phyloP scores from a whole-genome alignment of 208 protist genomes.

The Trichomonas gallinae region DNA sequence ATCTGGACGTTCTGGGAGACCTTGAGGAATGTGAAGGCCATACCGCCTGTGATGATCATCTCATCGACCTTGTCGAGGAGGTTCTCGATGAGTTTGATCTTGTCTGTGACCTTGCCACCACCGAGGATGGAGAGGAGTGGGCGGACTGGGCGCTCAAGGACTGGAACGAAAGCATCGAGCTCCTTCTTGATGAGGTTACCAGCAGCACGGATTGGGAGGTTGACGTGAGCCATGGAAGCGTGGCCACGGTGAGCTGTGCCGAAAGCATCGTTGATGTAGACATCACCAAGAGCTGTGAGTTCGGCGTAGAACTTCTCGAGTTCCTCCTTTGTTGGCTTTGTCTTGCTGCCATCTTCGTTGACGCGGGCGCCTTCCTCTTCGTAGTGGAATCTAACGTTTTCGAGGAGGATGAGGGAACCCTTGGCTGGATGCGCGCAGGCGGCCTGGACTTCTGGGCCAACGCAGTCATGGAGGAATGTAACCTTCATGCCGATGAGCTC shows the following conservation, averaged over 20 bases:
- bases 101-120: slow-evolving; percentile 87
- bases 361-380: slow-evolving; percentile 59
- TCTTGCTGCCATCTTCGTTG: slow-evolving; percentile 47
- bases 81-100: slow-evolving; percentile 96
- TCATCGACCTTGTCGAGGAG: slow-evolving; percentile 81
- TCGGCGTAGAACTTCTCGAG: slow-evolving; percentile 56
- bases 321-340: slow-evolving; percentile 31
- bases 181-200: slow-evolving; percentile 96
- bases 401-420: slow-evolving; percentile 82
- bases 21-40: too few species aligned
- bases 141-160: slow-evolving; percentile 50
- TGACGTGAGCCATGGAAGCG: slow-evolving; percentile 60
- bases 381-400: slow-evolving; percentile 95
- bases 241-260: slow-evolving; percentile 93
- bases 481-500: neutral
- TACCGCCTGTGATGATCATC: slow-evolving; percentile 93
- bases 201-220: slow-evolving; percentile 58
- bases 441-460: slow-evolving; percentile 48
- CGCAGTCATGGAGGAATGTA: neutral
- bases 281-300: slow-evolving; percentile 74
- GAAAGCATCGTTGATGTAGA: slow-evolving; percentile 94
- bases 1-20: too few species aligned
- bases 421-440: slow-evolving; percentile 42
- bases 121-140: slow-evolving; percentile 90
- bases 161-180: slow-evolving; percentile 85